A percentile compares a stretch with the other conserved stretches of the same genome.
phyloP scores from a whole-genome alignment of 805 yeast species.

The Hanseniaspora valbyensis region DNA sequence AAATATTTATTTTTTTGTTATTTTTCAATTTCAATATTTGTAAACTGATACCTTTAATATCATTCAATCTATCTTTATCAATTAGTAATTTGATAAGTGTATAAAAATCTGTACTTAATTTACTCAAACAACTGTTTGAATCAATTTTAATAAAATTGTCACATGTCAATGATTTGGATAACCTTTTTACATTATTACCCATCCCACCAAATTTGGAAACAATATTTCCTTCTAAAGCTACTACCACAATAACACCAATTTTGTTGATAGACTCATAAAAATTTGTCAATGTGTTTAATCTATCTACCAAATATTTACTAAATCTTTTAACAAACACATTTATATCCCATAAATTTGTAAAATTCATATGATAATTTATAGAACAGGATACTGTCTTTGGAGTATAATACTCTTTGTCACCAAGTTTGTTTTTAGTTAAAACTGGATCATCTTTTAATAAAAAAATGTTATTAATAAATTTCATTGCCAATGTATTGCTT shows the following conservation, averaged over 20 bases:
- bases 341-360: conserved; percentile 7
- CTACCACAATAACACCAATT: conserved; percentile 5
- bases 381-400: conserved; percentile 11
- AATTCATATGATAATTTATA: conserved; percentile 6
- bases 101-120: conserved; percentile 10
- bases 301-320: background rate
- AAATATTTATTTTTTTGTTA: background rate
- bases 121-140: background rate
- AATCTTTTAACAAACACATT: conserved; percentile 6
- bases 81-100: background rate
- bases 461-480: conserved; percentile 2
- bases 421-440: background rate
- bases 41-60: conserved; percentile 9
- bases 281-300: background rate
- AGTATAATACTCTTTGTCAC: background rate
- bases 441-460: conserved; percentile 2
- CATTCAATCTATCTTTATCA: conserved; percentile 2
- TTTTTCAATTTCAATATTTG: conserved; percentile 2
- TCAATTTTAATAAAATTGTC: conserved; percentile 7
- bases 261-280: conserved; percentile 1
- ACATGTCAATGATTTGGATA: conserved; percentile 1
- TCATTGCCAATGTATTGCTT: background rate
- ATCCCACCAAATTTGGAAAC: conserved; percentile 8
- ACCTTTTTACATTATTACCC: conserved; percentile 8
- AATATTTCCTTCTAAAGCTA: conserved; percentile 4